A percentile compares a stretch with the other conserved stretches of the same genome.
Evolutionary conservation across 208 protist species (phyloP).

Genomic region (Leishmania gerbilli): DNA sequence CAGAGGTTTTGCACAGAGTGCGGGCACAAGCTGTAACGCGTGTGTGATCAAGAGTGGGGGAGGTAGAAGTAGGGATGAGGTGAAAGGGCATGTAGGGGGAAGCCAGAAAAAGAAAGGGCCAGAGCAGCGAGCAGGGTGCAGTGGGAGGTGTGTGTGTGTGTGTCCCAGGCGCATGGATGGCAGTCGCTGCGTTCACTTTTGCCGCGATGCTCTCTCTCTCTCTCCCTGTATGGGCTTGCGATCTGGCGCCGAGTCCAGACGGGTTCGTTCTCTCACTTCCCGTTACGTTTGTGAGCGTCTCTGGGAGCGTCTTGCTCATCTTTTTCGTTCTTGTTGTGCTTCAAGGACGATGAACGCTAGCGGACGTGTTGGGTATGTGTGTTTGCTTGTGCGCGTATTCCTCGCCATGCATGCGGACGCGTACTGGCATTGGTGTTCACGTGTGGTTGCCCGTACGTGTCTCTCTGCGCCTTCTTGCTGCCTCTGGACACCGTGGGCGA

Average conservation of each 20-base stretch:
- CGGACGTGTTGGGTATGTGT: background rate
- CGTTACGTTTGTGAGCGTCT: background rate
- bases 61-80: background rate
- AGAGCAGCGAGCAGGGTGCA: background rate
- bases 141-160: too few species aligned
- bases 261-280: background rate
- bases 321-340: conserved; percentile 8
- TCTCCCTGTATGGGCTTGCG: background rate
- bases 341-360: background rate
- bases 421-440: background rate
- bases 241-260: background rate
- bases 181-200: background rate
- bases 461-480: background rate
- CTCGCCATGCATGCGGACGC: background rate
- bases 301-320: conserved; percentile 2
- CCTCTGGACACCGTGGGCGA: background rate
- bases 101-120: background rate
- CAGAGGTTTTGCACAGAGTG: conserved; percentile 73
- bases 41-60: background rate
- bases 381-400: background rate
- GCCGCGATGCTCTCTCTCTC: background rate
- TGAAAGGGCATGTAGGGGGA: background rate
- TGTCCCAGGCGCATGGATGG: too few species aligned
- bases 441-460: background rate
- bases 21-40: conserved; percentile 49